Evolutionary conservation across 805 yeast species (phyloP), one percentile per base, ranked within the genome.

Genomic region (Saturnispora zaruensis): DNA sequence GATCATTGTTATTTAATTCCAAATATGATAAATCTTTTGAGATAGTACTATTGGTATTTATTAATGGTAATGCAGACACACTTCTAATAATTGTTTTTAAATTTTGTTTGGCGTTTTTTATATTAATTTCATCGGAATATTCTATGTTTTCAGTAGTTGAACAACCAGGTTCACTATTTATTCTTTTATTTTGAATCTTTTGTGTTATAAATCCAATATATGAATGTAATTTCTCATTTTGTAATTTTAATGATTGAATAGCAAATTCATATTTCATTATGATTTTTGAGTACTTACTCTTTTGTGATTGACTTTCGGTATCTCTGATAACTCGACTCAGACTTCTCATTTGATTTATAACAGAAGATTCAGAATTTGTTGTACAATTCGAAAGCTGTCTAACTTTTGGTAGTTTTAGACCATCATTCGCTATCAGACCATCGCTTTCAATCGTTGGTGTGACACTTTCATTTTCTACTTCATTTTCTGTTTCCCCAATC

Each of bases 181-280:
- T 16, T 7, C 48, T 23, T 20, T 34, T 18, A 23, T 51, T 50
- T 7, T 47, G 38, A 13, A 42, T 72, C 51, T 75, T 73, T 56
- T 78, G 82, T 44, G 76, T 64, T 52, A 77, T 73, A 53, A 76
- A 78, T 8, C 82, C 82, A 59, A 78, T 78, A 57, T 76, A 78
- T 34, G 81, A 75, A 50, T 76, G 66, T 34, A 78, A 65, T 57
- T 78, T 77, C 50, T 78, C 83, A 59, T 77, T 77, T 57, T 78
- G 81, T 48, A 77, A 61, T 54, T 73, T 71, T 52, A 78, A 62
- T 8, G 81, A 75, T 58, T 74, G 77, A 45, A 77, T 63, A 59
- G 77, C 81, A 59, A 78, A 78, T 53, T 71, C 71, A 55, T 77
- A 66, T 56, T 71, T 75, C 59, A 71, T 73, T 55, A 76, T 67